Evolutionary conservation across 345 rosid species (phyloP).

Genomic region (Diplotaxis tenuifolia): DNA sequence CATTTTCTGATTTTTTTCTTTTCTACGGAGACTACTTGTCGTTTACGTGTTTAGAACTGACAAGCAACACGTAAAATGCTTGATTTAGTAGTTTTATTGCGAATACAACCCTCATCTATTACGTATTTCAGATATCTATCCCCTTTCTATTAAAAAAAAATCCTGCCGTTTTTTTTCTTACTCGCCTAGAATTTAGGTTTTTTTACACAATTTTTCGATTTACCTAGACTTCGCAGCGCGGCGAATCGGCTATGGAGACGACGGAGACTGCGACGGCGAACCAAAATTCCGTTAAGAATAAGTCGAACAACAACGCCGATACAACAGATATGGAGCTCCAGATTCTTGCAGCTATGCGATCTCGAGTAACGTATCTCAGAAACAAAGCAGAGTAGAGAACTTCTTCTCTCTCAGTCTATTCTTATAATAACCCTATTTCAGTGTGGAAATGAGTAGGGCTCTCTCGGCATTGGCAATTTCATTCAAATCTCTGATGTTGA

Average conservation of each 20-base stretch:
- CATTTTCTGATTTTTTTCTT: not conserved
- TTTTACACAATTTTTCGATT: not conserved
- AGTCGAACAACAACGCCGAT: conserved; percentile 20
- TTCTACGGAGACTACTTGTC: conserved; percentile 14
- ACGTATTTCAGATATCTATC: not conserved
- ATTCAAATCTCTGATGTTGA: not conserved
- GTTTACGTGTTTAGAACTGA: conserved; percentile 35
- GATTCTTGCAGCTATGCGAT: conserved; percentile 65
- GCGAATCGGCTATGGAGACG: conserved; percentile 33
- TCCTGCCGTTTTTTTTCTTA: not conserved
- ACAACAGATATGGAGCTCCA: conserved; percentile 46
- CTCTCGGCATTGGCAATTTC: not conserved
- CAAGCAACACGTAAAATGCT: conserved; percentile 11
- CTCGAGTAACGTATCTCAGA: conserved; percentile 66
- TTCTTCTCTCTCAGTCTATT: conserved; percentile 3
- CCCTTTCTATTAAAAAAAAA: not conserved
- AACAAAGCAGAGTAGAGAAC: conserved; percentile 59
- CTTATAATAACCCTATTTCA: not conserved
- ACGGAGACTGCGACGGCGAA: conserved; percentile 4
- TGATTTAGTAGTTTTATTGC: not conserved
- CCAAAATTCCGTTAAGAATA: not conserved
- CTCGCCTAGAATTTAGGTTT: not conserved
- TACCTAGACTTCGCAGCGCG: conserved; percentile 13
- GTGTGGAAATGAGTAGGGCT: not conserved
- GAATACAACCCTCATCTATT: not conserved